Evolutionary conservation across 1,284 basidiomycete genomes (phyloP), one percentile per base, ranked within the genome.

Genomic region (Lignosus rhinocerotis): DNA sequence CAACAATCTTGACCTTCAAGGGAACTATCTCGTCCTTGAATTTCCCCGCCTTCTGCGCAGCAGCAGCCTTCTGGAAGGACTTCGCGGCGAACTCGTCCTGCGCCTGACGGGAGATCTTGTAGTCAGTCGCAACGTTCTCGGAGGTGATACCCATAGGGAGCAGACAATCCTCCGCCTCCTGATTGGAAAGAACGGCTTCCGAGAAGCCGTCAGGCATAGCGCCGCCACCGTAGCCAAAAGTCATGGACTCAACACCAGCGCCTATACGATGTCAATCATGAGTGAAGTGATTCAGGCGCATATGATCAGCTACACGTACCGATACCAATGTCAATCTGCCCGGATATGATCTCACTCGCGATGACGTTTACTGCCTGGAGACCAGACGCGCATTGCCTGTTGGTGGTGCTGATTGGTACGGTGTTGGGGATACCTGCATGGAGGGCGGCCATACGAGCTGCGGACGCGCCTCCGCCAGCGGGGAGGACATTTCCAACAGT

Each of bases 131-230:
- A 62, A 98, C 96, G 71, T 98, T 98, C 80, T 98, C 96, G 25
- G 94, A 97, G 51, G 95, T 96, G 77, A 94, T 90, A 64, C 96
- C 95, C 95, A 98, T 98, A 55, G 96, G 96, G 63, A 96, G 82
- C 19, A 96, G 81, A 76, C 96, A 98, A 80, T 99, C 95, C 60
- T 88, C 85, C 2, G 97, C 86, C 70, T 94, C 90, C 67, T 88
- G 80, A 75, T 85, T 87, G 61, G 84, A 75, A 65, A 96, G 83
- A 51, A 98, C 85, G 44, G 82, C 82, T 34, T 96, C 91, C 10
- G 94, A 95, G 78, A 86, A 90, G 50, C 86, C 85, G 58, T 87
- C 80, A 52, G 86, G 90, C 73, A 85, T 82, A 34, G 87, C 85
- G 66, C 78, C 81, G 30, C 91, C 80, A 44, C 91, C 92, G 70